Evolutionary conservation across 2,329 filamentous ascomycete species (phyloP).

Genomic region (Helminthosporium solani): DNA sequence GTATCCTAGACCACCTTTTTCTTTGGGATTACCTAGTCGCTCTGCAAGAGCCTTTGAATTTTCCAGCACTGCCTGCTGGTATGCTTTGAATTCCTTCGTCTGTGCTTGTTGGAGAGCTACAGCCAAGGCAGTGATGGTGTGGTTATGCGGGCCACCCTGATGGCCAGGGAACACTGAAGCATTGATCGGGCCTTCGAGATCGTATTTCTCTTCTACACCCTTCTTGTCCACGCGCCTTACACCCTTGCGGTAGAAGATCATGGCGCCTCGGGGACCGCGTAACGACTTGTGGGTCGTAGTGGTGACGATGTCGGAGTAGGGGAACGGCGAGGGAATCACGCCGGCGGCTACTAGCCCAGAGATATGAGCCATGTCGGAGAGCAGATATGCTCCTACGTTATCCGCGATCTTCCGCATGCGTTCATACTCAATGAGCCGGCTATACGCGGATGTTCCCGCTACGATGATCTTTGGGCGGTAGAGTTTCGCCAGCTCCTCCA

Average conservation of each 20-base stretch:
- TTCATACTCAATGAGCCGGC: slow-evolving; percentile 93
- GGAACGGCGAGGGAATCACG: slow-evolving; percentile 92
- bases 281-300: slow-evolving; percentile 99
- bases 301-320: slow-evolving; percentile 91
- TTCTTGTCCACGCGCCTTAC: slow-evolving; percentile 87
- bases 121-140: slow-evolving; percentile 96
- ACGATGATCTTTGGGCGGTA: slow-evolving; percentile 97
- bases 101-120: slow-evolving; percentile 95
- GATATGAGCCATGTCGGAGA: slow-evolving; percentile 99
- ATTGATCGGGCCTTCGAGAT: slow-evolving; percentile 95
- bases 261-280: slow-evolving; percentile 93
- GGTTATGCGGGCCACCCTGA: slow-evolving; percentile 98
- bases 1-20: slow-evolving; percentile 72
- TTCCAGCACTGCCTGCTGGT: slow-evolving; percentile 87
- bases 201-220: slow-evolving; percentile 88
- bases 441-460: slow-evolving; percentile 96
- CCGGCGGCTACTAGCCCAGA: slow-evolving; percentile 91
- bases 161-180: slow-evolving; percentile 99
- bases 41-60: slow-evolving; percentile 91
- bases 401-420: slow-evolving; percentile 97
- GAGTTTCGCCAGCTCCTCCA: slow-evolving; percentile 85
- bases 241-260: slow-evolving; percentile 99
- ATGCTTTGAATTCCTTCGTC: slow-evolving; percentile 84
- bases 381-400: slow-evolving; percentile 87
- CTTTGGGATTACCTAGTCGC: slow-evolving; percentile 69